phyloP scores from a whole-genome alignment of 177 flowering plant species.

The Vitis hybrid region DNA sequence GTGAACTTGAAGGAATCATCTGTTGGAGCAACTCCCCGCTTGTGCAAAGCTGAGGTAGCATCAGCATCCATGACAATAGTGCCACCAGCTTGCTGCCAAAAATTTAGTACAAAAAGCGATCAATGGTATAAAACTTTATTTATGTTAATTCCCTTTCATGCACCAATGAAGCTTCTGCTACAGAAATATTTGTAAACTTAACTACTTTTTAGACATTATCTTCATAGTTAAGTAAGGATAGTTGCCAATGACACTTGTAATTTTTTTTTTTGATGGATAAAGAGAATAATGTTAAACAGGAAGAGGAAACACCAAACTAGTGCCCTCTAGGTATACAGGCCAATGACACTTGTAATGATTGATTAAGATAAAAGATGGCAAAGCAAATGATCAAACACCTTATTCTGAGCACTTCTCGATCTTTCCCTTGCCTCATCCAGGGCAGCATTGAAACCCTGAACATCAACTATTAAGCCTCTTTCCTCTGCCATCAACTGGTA shows the following conservation, averaged over 20 bases:
- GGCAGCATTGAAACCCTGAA: conserved; percentile 67
- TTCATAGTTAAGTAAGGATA: no score
- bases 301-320: no score
- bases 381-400: conserved; percentile 40
- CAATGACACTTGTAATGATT: no score
- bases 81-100: conserved; percentile 76
- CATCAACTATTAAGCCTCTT: conserved; percentile 76
- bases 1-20: conserved; percentile 78
- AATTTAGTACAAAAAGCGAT: conserved; percentile 3
- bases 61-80: conserved; percentile 91
- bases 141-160: no score
- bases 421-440: conserved; percentile 93
- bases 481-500: conserved; percentile 97
- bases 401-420: conserved; percentile 80
- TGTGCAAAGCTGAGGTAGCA: conserved; percentile 81
- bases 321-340: no score
- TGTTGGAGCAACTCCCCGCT: conserved; percentile 61
- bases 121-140: no score
- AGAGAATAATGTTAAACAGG: no score
- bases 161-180: no score
- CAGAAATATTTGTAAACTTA: no score
- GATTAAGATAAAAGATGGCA: neutral
- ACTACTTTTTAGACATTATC: no score
- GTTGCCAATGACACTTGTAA: no score
- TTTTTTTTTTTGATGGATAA: no score